Percentiles rank a stretch among this genome's conserved stretches.
Conservation (phyloP, 228 moss, liverwort and hornwort species). For the Sphagnum magellanicum region DNA sequence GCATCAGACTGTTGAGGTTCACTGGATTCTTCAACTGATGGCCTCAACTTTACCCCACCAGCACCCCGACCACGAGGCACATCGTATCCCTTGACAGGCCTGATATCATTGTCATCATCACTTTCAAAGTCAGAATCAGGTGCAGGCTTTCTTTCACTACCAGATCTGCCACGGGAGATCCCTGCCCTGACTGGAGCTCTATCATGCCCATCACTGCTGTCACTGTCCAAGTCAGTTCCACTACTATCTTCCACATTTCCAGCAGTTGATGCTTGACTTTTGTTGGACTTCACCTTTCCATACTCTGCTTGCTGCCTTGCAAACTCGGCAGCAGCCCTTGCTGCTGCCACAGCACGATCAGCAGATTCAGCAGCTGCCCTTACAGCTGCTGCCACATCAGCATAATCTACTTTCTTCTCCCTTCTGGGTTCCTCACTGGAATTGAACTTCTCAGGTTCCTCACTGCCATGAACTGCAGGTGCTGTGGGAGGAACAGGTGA, state of each 20-base stretch:
- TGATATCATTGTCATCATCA: slow-evolving; percentile 44
- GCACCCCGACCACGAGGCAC: slow-evolving; percentile 54
- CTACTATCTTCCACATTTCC: slow-evolving; percentile 46
- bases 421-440: slow-evolving; percentile 1
- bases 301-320: slow-evolving; percentile 9
- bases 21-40: slow-evolving; percentile 10
- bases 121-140: slow-evolving; percentile 16
- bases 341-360: neutral
- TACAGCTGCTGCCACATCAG: neutral
- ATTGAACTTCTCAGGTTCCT: slow-evolving; percentile 4
- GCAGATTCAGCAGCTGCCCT: neutral
- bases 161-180: slow-evolving; percentile 3
- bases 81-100: slow-evolving; percentile 22
- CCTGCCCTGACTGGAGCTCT: slow-evolving; percentile 9
- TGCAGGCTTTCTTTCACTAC: slow-evolving; percentile 10
- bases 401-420: neutral
- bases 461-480: slow-evolving; percentile 18
- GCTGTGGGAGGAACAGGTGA: slow-evolving; percentile 17
- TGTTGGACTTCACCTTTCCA: slow-evolving; percentile 20
- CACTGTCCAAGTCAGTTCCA: slow-evolving; percentile 46
- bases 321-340: slow-evolving; percentile 16
- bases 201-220: slow-evolving; percentile 72
- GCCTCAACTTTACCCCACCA: slow-evolving; percentile 39
- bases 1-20: slow-evolving; percentile 15
- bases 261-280: slow-evolving; percentile 65